phyloP scores from a whole-genome alignment of 306 rosid genomes.

The Acacia confusa region DNA sequence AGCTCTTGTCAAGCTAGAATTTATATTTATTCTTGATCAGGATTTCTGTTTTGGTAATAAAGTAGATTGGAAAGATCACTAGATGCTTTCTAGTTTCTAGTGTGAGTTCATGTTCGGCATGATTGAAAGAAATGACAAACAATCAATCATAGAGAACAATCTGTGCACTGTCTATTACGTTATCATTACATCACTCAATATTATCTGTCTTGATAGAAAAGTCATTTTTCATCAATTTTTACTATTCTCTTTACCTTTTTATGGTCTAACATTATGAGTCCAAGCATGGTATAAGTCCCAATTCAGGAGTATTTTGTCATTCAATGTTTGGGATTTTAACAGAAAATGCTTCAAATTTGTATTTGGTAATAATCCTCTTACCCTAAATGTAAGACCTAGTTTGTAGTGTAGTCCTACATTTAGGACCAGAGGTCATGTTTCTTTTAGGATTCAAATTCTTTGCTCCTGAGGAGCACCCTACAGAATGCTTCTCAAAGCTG shows the following conservation, averaged over 20 bases:
- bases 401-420: too few species aligned
- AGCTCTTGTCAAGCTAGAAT: neutral
- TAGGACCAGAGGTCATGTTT: neutral
- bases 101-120: neutral
- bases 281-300: neutral
- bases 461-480: neutral
- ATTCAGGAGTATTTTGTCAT: neutral
- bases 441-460: neutral
- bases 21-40: neutral
- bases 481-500: neutral
- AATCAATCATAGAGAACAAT: neutral
- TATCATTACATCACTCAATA: neutral
- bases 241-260: neutral
- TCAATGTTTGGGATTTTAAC: neutral
- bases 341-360: neutral
- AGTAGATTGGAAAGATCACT: neutral
- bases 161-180: neutral
- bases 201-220: neutral
- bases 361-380: neutral
- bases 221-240: neutral
- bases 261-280: neutral
- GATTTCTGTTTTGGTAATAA: neutral
- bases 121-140: neutral
- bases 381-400: too few species aligned
- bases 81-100: neutral